Evolutionary conservation across 257 asterid genomes (phyloP).

Genomic region (Mitragyna speciosa): DNA sequence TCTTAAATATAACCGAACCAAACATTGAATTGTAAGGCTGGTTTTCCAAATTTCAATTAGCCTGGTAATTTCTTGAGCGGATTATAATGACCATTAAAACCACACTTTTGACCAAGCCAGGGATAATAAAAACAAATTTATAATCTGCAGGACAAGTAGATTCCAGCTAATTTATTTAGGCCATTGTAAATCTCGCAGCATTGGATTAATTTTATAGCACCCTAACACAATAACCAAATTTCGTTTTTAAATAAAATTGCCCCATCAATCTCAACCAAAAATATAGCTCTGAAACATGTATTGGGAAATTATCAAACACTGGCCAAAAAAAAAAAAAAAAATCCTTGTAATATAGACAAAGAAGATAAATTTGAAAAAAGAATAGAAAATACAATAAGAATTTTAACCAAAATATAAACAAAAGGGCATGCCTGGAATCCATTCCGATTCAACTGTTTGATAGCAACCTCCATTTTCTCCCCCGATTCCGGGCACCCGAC

Average conservation of each 20-base stretch:
- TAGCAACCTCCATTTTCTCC: conserved; percentile 57
- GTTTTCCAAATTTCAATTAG: not conserved
- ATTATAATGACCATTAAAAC: not conserved
- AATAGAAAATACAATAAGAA: not conserved
- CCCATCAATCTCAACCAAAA: not conserved
- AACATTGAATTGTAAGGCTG: not conserved
- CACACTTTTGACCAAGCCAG: not conserved
- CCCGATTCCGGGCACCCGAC: conserved; percentile 36
- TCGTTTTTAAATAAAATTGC: not conserved
- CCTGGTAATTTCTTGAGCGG: not conserved
- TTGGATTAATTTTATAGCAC: not conserved
- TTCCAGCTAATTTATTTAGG: not conserved
- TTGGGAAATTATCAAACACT: not conserved
- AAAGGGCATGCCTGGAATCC: conserved; percentile 87
- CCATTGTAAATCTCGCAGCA: not conserved
- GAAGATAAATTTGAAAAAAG: not conserved
- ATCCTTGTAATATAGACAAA: not conserved
- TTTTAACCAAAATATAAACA: conserved; percentile 7
- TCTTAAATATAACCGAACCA: not conserved
- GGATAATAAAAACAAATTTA: not conserved
- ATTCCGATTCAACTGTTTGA: conserved; percentile 84
- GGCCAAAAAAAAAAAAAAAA: not conserved
- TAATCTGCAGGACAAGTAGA: not conserved
- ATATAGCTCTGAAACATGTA: not conserved
- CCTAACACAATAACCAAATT: not conserved